Percentiles rank a stretch among this genome's conserved stretches.
Evolutionary conservation across 495 filamentous ascomycete species (phyloP).

Genomic region (Penicillium nucicola): DNA sequence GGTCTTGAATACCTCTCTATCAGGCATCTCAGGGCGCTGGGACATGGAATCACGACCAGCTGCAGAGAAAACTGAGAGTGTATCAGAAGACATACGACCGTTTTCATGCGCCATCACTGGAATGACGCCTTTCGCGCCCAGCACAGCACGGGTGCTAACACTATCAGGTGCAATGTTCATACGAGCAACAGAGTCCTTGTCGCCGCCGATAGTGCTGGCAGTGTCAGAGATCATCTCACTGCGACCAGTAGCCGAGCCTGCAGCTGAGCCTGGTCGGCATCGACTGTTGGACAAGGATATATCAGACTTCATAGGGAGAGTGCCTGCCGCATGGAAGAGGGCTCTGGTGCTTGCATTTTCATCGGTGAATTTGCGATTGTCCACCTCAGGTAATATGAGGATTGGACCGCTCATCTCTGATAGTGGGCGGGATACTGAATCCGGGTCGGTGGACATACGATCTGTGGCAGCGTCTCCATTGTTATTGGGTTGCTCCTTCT

Average conservation of each 20-base stretch:
- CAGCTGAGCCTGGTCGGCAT: constrained; percentile 24
- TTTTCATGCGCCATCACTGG: constrained; percentile 15
- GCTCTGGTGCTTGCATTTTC: constrained; percentile 38
- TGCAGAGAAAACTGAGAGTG: constrained; percentile 15
- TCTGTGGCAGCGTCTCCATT: neutral
- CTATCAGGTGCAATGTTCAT: constrained; percentile 22
- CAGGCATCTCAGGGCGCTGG: constrained; percentile 29
- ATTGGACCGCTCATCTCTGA: constrained; percentile 27
- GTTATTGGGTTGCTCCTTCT: constrained; percentile 8
- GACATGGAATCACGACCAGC: constrained; percentile 8
- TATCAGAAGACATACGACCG: constrained; percentile 26
- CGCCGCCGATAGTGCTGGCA: constrained; percentile 31
- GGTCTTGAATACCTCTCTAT: constrained; percentile 27
- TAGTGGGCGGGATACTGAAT: constrained; percentile 4
- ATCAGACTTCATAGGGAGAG: constrained; percentile 26
- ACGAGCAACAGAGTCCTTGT: constrained; percentile 22
- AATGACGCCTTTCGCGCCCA: constrained; percentile 30
- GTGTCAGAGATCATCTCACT: constrained; percentile 33
- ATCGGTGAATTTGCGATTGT: constrained; percentile 24
- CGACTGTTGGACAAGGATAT: constrained; percentile 14
- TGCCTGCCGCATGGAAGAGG: constrained; percentile 33
- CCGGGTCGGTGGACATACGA: constrained; percentile 3
- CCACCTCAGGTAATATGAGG: constrained; percentile 30
- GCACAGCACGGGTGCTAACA: constrained; percentile 38
- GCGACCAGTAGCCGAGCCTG: constrained; percentile 27